Evolutionary conservation across 345 rosid species (phyloP).

Genomic region (Rhodamnia rubescens): DNA sequence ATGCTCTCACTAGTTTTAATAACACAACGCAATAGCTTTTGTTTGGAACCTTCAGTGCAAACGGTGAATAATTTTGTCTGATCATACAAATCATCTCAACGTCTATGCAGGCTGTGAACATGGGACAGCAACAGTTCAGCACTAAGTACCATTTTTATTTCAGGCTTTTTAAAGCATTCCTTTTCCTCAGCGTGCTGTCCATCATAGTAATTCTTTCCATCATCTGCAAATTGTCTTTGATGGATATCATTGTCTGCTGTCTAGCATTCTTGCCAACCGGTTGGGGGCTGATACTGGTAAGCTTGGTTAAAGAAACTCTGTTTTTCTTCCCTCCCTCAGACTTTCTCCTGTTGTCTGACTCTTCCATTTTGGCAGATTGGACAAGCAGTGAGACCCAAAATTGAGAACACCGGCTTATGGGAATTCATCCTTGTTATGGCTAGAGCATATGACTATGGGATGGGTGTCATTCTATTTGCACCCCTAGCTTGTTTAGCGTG

Average conservation of each 20-base stretch:
- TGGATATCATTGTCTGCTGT: conserved; percentile 70
- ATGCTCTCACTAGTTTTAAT: background rate
- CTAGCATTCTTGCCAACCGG: conserved; percentile 91
- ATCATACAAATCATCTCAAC: background rate
- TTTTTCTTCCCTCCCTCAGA: background rate
- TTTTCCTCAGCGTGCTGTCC: conserved; percentile 61
- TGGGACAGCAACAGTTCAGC: conserved; percentile 79
- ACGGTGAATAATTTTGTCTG: background rate
- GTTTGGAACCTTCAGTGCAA: background rate
- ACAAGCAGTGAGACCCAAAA: conserved; percentile 79
- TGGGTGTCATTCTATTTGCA: conserved; percentile 75
- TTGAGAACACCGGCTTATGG: conserved; percentile 67
- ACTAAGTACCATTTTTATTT: conserved; percentile 57
- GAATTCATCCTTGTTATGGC: conserved; percentile 65
- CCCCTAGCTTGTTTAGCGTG: conserved; percentile 84
- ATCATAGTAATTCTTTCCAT: conserved; percentile 55
- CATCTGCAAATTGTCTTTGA: conserved; percentile 57
- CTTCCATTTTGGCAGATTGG: conserved; percentile 46
- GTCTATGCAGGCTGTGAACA: conserved; percentile 64
- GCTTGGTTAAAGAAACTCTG: background rate
- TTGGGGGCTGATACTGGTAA: conserved; percentile 94
- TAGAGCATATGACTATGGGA: conserved; percentile 84
- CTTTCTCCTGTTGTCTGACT: background rate
- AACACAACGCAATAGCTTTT: background rate
- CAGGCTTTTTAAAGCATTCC: conserved; percentile 73